Percentiles rank a stretch among this genome's conserved stretches.
phyloP scores from a whole-genome alignment of 345 rosid genomes.

The Diplotaxis tenuifolia region DNA sequence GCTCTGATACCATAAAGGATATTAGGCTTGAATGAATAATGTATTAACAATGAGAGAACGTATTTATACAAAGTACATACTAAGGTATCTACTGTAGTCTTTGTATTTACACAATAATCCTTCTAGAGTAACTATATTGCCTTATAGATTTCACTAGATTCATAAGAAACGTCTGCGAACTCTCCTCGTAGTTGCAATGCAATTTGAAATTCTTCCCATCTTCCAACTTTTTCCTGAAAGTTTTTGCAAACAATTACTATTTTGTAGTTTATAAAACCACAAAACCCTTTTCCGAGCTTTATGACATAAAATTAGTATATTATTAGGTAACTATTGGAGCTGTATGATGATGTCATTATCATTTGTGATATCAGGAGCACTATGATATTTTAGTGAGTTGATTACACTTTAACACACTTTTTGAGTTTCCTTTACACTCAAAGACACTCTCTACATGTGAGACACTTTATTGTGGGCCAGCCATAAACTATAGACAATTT shows the following conservation, averaged over 20 bases:
- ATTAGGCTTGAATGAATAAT: too few species aligned
- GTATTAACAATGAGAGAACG: too few species aligned
- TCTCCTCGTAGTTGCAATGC: slow-evolving; percentile 54
- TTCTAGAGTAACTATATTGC: too few species aligned
- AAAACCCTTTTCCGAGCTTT: not conserved
- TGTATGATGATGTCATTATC: not conserved
- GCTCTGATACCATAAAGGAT: too few species aligned
- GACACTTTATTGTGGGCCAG: too few species aligned
- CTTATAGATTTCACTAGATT: slow-evolving; percentile 57
- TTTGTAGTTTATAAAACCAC: not conserved
- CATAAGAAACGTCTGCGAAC: slow-evolving; percentile 49
- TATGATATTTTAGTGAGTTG: not conserved
- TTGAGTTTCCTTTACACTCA: too few species aligned
- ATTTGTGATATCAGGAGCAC: not conserved
- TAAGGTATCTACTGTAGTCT: too few species aligned
- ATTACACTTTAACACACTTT: too few species aligned
- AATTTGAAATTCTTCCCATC: slow-evolving; percentile 45
- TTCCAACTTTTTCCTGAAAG: slow-evolving; percentile 56
- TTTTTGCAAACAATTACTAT: not conserved
- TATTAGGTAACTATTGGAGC: not conserved
- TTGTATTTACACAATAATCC: too few species aligned
- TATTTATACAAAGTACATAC: too few species aligned
- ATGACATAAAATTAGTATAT: not conserved
- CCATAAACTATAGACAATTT: too few species aligned
- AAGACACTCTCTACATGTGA: too few species aligned